Evolutionary conservation across 2,329 filamentous ascomycete species (phyloP).

Genomic region (Fusarium cyanostomum): DNA sequence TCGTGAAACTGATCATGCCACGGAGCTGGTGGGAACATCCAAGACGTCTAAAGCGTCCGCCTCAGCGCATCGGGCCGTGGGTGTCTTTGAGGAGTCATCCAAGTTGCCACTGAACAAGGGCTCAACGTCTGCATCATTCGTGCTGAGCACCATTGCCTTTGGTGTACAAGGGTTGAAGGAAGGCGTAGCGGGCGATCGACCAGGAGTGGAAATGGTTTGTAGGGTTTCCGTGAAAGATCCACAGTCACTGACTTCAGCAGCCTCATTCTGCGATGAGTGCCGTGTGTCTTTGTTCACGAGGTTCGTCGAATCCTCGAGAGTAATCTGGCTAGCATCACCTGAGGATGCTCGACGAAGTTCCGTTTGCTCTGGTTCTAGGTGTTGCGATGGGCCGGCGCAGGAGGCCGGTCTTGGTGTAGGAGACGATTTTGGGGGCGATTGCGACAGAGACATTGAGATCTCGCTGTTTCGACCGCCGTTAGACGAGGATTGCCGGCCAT

Average conservation of each 20-base stretch:
- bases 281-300: neutral
- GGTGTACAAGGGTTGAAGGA: constrained; percentile 44
- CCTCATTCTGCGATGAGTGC: constrained; percentile 10
- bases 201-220: constrained; percentile 16
- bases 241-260: constrained; percentile 26
- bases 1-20: neutral
- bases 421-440: constrained; percentile 1
- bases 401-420: neutral
- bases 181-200: constrained; percentile 31
- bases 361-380: neutral
- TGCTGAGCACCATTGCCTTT: constrained; percentile 40
- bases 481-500: constrained; percentile 8
- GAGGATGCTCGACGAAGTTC: constrained; percentile 8
- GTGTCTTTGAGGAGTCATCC: constrained; percentile 1
- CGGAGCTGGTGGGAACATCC: neutral
- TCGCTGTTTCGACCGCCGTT: neutral
- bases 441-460: neutral
- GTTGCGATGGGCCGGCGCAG: neutral
- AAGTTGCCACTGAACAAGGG: neutral
- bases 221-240: constrained; percentile 24
- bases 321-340: neutral
- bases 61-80: constrained; percentile 3
- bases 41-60: neutral
- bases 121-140: constrained; percentile 10
- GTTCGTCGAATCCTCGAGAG: neutral